phyloP scores from a whole-genome alignment of 75 land plant species.

The Pseudotsuga menziesii region DNA sequence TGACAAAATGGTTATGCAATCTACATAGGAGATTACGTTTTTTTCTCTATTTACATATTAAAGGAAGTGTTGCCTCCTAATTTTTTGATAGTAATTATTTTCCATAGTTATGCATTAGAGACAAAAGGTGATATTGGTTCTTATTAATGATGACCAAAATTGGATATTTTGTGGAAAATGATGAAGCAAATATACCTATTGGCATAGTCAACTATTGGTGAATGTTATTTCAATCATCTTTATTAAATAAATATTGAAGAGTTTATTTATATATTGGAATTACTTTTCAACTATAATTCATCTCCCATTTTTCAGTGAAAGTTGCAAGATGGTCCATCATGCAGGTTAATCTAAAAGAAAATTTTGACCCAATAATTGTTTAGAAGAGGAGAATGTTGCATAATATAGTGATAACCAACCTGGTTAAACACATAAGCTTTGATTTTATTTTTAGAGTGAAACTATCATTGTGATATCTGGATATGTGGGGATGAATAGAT shows the following conservation, averaged over 20 bases:
- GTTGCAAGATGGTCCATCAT: not conserved
- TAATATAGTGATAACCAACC: not conserved
- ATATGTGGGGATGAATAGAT: not conserved
- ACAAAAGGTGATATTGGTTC: not conserved
- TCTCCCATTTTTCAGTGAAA: not conserved
- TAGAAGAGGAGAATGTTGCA: not conserved
- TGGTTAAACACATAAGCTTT: not conserved
- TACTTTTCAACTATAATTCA: not conserved
- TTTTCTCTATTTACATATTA: too few relatives aligned
- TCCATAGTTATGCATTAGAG: not conserved
- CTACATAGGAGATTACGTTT: too few relatives aligned
- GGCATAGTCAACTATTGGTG: not conserved
- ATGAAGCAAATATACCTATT: not conserved
- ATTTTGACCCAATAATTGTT: not conserved
- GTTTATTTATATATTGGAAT: not conserved
- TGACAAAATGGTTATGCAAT: too few relatives aligned
- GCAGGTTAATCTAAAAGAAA: not conserved
- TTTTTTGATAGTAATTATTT: not conserved
- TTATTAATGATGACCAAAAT: not conserved
- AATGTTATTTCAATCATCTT: not conserved
- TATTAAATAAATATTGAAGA: not conserved
- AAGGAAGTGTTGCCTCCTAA: too few relatives aligned
- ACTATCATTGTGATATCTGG: not conserved
- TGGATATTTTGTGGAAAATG: not conserved
- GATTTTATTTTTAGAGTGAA: not conserved